Percentiles rank a stretch among this genome's conserved stretches.
Conservation (phyloP, 2,329 filamentous ascomycete species). For the Claviceps maximensis region DNA sequence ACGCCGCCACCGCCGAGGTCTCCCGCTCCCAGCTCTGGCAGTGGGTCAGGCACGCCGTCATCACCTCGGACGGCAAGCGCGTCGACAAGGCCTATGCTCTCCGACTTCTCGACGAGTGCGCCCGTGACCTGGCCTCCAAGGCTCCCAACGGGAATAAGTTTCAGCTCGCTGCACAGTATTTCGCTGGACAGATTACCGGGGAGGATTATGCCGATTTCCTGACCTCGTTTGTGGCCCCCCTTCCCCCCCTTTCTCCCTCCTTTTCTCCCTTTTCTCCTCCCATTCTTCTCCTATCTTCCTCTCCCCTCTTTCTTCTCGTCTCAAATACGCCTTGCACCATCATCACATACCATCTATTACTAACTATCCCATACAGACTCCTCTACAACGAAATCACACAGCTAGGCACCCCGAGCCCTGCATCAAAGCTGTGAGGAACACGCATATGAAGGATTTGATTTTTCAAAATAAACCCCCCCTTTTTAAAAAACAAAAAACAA, state of each 20-base stretch:
- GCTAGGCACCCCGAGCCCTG: constrained; percentile 45
- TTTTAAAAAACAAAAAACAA: neutral
- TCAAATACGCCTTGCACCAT: no score
- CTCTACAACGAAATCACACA: constrained; percentile 81
- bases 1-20: constrained; percentile 93
- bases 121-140: constrained; percentile 59
- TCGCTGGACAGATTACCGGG: constrained; percentile 81
- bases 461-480: no score
- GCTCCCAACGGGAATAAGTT: constrained; percentile 84
- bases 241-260: neutral
- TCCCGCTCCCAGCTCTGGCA: constrained; percentile 93
- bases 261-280: neutral
- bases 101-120: constrained; percentile 73
- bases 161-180: constrained; percentile 82
- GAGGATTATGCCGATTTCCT: constrained; percentile 97
- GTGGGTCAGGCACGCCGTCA: constrained; percentile 64
- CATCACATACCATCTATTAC: no score
- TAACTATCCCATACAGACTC: no score
- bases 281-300: neutral
- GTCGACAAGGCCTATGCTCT: constrained; percentile 89
- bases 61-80: constrained; percentile 76
- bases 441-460: no score
- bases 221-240: constrained; percentile 48
- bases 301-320: neutral
- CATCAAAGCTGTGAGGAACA: constrained; percentile 51